Base-by-base conservation (phyloP, 495 filamentous ascomycete genomes). In the Lophiotrema nucula region DNA sequence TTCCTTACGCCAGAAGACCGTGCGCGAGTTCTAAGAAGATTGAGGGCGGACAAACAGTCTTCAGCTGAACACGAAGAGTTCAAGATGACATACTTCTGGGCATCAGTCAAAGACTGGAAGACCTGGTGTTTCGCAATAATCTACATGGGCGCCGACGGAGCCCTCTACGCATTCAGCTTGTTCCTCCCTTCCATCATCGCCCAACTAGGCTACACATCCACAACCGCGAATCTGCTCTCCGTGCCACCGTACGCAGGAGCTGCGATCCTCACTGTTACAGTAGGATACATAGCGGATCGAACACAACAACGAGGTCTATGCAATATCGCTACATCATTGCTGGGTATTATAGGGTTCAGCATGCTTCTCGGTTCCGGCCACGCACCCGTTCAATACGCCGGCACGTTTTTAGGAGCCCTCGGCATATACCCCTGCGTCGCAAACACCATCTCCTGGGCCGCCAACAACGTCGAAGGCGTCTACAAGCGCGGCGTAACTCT, bases 401-500 rank as follows among this genome's bases (percentile, higher is more conserved):
- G 87, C 8, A 86, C 83, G 0, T 97, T 95, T 73, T 76, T 97
- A 1, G 90, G 85, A 5, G 92, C 92, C 0, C 72, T 92, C 48
- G 92, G 92, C 0, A 96, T 97, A 63, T 97, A 96, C 65, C 92
- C 92, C 0, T 87, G 82, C 70, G 89, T 96, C 60, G 72, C 92
- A n/a, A 95, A 96, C 67, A 95, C 90, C 0, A 89, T 97, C 56
- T 83, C 84, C 22, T 97, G 92, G 92, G 72, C 85, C 16, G 82
- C 83, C 43, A 97, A 97, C 73, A 97, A 97, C 61, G 82, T 82
- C 22, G 92, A 96, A 72, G 92, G 92, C 18, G 87, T 91, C 3
- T 95, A 95, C 73, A 96, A 96, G 76, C 82, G 92, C 21, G 92
- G 92, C 19, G 84, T 96, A 1, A 87, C 88, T 0, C 71, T 95